Conservation (phyloP, 2,329 filamentous ascomycete genomes). For the Thielaviopsis punctulata region DNA sequence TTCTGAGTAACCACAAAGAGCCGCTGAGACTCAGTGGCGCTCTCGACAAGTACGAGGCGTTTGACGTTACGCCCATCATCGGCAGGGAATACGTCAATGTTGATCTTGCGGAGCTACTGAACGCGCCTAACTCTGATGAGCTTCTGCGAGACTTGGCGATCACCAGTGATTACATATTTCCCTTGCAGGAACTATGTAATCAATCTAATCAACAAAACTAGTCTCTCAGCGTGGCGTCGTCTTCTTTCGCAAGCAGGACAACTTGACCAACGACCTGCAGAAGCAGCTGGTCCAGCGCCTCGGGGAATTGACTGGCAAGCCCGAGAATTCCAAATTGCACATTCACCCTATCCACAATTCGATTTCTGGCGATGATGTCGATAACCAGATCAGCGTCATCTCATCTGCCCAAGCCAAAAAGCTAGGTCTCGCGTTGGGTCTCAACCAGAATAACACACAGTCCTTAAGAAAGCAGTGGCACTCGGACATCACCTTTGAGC, state of each 20-base stretch:
- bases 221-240: constrained; percentile 54
- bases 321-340: constrained; percentile 36
- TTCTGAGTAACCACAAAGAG: constrained; percentile 12
- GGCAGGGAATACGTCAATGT: constrained; percentile 43
- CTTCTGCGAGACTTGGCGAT: constrained; percentile 49
- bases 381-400: constrained; percentile 47
- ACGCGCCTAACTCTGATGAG: constrained; percentile 44
- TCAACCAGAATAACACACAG: constrained; percentile 24
- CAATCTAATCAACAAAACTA: constrained; percentile 16
- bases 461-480: constrained; percentile 35
- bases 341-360: constrained; percentile 42
- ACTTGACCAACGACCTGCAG: constrained; percentile 42
- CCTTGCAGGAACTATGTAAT: neutral
- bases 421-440: constrained; percentile 26
- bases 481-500: constrained; percentile 49
- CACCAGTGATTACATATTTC: constrained; percentile 30
- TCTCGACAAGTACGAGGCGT: constrained; percentile 33
- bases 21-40: constrained; percentile 33
- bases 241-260: constrained; percentile 49
- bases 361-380: constrained; percentile 30
- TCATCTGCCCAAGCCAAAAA: constrained; percentile 37
- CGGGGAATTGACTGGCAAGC: constrained; percentile 40
- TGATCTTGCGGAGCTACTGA: constrained; percentile 42
- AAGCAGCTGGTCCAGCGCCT: constrained; percentile 47
- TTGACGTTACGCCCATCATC: constrained; percentile 44